Base-by-base conservation (phyloP, 495 filamentous ascomycete genomes). In the Podospora sp. region DNA sequence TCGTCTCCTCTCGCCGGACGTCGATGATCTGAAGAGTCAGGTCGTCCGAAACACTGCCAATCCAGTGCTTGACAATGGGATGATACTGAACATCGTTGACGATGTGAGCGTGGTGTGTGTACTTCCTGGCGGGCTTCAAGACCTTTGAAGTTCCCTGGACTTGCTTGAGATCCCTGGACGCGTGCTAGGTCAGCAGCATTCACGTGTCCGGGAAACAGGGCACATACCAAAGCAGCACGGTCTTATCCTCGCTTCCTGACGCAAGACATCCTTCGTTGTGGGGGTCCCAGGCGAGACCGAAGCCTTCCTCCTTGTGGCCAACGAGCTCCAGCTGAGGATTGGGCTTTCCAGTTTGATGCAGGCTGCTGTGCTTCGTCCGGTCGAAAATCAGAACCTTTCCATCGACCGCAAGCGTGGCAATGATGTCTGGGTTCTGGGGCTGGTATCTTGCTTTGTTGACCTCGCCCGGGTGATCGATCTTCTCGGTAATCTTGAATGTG, bases 361-460 rank as follows among this genome's bases (percentile, higher is more conserved):
- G 25, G 89, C 84, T 89, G 73, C 84, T 89, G 72, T 98, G 96
- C 84, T 97, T 98, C 59, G 96, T 96, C 66, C 92, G 88, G 79
- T 99, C 96, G 79, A 93, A 99, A 67, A 99, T 88, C 79, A 97
- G 86, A 27, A 97, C 90, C 69, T 87, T 88, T 50, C 91, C 91
- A 77, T 97, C 93, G 12, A 90, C 87, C 27, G 92, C 92, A 84
- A 97, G 90, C 1, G 96, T 97, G 20, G 95, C 96, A 70, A 99
- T 97, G 62, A 99, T 87, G 71, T 99, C 91, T 8, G 95, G 95
- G 70, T 99, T 99, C 77, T 98, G 94, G 16, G 95, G 96, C 78
- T 96, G 93, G 77, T 98, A 97, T 65, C 96, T 88, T 0, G 96
- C 96, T 78, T 98, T 99, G 83, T 99, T 99, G 72, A 99, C 93